Evolutionary conservation across 495 filamentous ascomycete species (phyloP).

Genomic region (Tirmania nivea): DNA sequence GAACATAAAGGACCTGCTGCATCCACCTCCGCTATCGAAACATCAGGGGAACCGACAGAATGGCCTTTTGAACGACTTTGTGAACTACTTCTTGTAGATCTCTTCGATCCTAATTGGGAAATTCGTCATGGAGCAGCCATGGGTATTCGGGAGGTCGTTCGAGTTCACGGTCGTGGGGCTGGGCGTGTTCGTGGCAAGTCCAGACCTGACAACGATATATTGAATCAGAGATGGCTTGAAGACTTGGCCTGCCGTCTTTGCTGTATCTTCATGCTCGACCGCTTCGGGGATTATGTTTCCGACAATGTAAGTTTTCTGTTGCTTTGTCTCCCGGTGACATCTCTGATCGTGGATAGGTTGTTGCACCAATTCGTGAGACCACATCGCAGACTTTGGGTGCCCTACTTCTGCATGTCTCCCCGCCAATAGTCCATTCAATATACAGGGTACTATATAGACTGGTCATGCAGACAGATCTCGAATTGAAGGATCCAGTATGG

Average conservation of each 20-base stretch:
- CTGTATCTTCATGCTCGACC: constrained; percentile 90
- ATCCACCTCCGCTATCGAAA: constrained; percentile 35
- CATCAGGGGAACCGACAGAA: constrained; percentile 44
- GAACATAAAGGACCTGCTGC: constrained; percentile 71
- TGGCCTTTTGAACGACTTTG: constrained; percentile 92
- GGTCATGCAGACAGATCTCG: constrained; percentile 73
- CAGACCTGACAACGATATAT: constrained; percentile 47
- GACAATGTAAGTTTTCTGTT: constrained; percentile 39
- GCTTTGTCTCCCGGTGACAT: not conserved
- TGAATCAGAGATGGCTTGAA: constrained; percentile 72
- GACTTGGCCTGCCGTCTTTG: constrained; percentile 80
- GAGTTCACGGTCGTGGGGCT: constrained; percentile 82
- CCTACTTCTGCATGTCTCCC: constrained; percentile 56
- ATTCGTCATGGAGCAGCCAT: constrained; percentile 93
- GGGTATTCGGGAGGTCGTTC: constrained; percentile 75
- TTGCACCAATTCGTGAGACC: constrained; percentile 88
- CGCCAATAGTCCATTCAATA: constrained; percentile 51
- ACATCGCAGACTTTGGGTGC: constrained; percentile 90
- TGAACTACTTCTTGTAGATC: constrained; percentile 74
- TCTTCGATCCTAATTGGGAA: constrained; percentile 91
- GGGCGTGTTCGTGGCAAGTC: constrained; percentile 51
- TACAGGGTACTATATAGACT: constrained; percentile 66
- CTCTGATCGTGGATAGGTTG: constrained; percentile 25
- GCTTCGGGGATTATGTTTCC: constrained; percentile 92
- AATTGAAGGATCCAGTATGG: constrained; percentile 52